These are phyloP conservation scores for Raphidocelis subcapitata DNA, from an alignment of 139 green algal genomes.

Conservation along the genomic window DNA sequence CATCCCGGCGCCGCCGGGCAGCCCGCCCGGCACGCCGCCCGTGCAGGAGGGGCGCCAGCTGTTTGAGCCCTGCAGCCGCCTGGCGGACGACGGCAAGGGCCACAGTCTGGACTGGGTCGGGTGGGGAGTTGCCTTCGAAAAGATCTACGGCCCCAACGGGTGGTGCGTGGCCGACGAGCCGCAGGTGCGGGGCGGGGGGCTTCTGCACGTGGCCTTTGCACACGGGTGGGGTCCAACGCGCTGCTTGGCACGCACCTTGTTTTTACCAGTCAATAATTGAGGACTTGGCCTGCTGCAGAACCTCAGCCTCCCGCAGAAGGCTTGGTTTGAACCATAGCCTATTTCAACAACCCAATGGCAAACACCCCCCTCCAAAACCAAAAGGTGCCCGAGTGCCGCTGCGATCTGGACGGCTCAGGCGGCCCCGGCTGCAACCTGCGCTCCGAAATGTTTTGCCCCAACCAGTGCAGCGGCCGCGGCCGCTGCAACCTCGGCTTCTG, in stretches of 20 bases:
- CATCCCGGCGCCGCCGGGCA: conserved; percentile 31
- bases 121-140: background rate
- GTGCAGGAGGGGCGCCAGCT: conserved; percentile 28
- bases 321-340: background rate
- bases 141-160: conserved; percentile 38
- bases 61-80: conserved; percentile 31
- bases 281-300: too few relatives aligned
- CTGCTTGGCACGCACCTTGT: background rate
- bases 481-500: conserved; percentile 58
- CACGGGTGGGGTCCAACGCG: conserved; percentile 1
- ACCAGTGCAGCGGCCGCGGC: conserved; percentile 60
- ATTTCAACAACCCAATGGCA: background rate
- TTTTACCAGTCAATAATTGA: too few relatives aligned
- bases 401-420: conserved; percentile 37
- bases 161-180: conserved; percentile 38
- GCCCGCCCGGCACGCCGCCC: conserved; percentile 37
- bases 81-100: conserved; percentile 42
- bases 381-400: conserved; percentile 21
- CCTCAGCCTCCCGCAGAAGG: background rate
- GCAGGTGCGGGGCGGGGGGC: background rate
- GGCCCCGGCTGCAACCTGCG: conserved; percentile 43
- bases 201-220: too few relatives aligned
- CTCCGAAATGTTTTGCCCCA: conserved; percentile 54
- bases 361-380: background rate
- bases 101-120: conserved; percentile 32